Evolutionary conservation across 257 asterid genomes (phyloP), one percentile per base, ranked within the genome.

Genomic region (Nicotiana knightiana): DNA sequence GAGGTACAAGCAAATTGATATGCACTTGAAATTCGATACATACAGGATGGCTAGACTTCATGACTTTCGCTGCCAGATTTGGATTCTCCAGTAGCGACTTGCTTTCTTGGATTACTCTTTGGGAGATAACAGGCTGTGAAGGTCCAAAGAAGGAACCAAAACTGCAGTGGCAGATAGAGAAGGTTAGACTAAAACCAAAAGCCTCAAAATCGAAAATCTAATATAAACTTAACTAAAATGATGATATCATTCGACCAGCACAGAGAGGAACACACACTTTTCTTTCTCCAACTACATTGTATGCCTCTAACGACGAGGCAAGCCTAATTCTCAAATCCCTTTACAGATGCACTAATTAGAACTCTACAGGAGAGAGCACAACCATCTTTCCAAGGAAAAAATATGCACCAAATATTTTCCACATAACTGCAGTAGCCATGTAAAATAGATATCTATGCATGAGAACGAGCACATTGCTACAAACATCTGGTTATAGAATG

Each of bases 91-190:
- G 70, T 84, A 96, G 85, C 62, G 97, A 89, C 89, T 88, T 96
- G 97, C 99, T 96, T 90, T 94, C 98, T 88, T 96, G 94, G 87
- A 96, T 93, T 54, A 96, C 99, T 89, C 99, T 91, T 79, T 88
- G 91, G 84, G 99, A 93, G 87, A 96, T 96, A 86, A 90, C 91
- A 12, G 98, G 98, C 85, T 91, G 96, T 24, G 98, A 93, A 77
- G 98, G 98, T 76, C 99, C 99, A 86, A 96, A 96, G 87, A 96
- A 96, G 82, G 98, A 92, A 62, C 99, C 99, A 86, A 86, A 94
- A 83, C 99, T 96, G 93, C 88, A 80, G 75, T 33, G 26, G 46
- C 37, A 75, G 46, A 18, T 39, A 86, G 54, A 85, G 21, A 58
- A 57, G 33, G 58, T 67, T 66, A 61, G 61, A 43, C 48, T 46